Evolutionary conservation across 257 asterid species (phyloP).

Genomic region (Eustoma russellianum): DNA sequence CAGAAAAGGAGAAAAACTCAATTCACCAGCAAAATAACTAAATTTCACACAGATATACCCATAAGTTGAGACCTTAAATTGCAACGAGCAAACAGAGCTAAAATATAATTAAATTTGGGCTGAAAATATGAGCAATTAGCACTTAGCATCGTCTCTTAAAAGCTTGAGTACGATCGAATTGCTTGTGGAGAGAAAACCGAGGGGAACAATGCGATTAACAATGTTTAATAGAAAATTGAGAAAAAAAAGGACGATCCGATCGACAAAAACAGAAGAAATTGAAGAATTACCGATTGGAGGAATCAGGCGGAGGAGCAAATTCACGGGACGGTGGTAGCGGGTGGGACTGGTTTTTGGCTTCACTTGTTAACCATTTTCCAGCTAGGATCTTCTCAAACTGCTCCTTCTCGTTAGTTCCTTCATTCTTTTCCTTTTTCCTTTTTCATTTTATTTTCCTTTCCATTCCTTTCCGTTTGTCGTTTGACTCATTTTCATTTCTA

Average conservation of each 20-base stretch:
- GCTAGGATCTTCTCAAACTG: background rate
- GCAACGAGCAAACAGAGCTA: background rate
- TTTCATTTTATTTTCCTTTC: background rate
- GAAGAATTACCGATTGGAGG: background rate
- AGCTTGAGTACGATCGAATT: background rate
- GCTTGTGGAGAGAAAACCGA: background rate
- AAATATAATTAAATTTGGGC: background rate
- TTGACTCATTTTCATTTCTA: too few relatives aligned
- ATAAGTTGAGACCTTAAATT: background rate
- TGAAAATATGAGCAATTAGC: background rate
- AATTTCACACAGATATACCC: too few relatives aligned
- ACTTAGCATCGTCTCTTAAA: background rate
- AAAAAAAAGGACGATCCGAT: constrained; percentile 1
- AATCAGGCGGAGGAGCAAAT: background rate
- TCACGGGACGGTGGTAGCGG: background rate
- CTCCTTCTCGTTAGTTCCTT: too few relatives aligned
- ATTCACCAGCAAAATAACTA: background rate
- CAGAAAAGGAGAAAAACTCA: background rate
- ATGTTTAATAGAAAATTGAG: background rate
- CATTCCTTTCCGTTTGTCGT: background rate
- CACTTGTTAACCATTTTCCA: constrained; percentile 5
- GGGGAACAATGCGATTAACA: background rate
- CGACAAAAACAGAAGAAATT: background rate
- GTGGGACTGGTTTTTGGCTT: constrained; percentile 3
- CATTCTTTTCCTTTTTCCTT: too few relatives aligned